Evolutionary conservation across 768 basidiomycete genomes (phyloP).

Genomic region (Mycena leptocephala): DNA sequence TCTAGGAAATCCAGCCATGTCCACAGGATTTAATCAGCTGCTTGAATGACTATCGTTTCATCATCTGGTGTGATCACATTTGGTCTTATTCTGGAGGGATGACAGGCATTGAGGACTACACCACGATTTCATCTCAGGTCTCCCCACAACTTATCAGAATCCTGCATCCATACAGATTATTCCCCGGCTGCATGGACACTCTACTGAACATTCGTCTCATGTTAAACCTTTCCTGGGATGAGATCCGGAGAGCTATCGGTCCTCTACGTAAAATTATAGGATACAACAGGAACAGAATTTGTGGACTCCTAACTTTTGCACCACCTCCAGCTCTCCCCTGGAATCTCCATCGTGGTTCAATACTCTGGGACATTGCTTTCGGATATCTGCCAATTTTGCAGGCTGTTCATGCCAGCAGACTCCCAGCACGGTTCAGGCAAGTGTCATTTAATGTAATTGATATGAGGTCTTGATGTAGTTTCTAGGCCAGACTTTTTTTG

Average conservation of each 20-base stretch:
- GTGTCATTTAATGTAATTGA: background rate
- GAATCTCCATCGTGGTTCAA: background rate
- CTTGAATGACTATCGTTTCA: background rate
- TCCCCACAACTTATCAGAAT: background rate
- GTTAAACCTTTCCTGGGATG: constrained; percentile 4
- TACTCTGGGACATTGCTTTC: background rate
- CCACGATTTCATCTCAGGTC: background rate
- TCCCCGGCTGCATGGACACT: no score
- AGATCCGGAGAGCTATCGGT: background rate
- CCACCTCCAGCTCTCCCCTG: background rate
- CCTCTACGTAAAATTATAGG: background rate
- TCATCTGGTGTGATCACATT: background rate
- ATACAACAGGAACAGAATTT: background rate
- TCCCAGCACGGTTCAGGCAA: background rate
- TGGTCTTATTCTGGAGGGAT: background rate
- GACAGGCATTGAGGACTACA: background rate
- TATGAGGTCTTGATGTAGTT: background rate
- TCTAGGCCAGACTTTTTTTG: background rate
- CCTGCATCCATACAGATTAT: background rate
- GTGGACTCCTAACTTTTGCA: background rate
- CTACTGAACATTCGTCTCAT: background rate
- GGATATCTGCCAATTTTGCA: background rate
- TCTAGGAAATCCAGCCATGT: background rate
- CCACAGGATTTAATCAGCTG: background rate
- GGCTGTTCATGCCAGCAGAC: background rate